These are phyloP conservation scores for Begonia loranthoides DNA, from an alignment of 306 rosid genomes.

Conservation along the genomic window DNA sequence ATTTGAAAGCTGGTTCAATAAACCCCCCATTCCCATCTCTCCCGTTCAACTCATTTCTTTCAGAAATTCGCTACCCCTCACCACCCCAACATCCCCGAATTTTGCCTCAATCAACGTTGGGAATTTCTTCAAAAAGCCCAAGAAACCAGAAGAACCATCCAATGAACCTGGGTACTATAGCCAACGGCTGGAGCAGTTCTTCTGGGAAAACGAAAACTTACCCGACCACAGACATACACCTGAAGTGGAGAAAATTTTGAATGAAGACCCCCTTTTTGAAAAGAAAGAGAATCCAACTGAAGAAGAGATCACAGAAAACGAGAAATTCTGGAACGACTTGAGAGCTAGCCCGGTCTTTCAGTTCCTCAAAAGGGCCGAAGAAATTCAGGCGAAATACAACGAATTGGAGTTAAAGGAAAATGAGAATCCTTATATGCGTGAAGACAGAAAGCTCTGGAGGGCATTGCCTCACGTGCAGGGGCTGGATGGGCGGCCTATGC, in stretches of 20 bases:
- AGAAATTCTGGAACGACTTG: conserved; percentile 30
- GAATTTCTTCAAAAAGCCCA: conserved; percentile 22
- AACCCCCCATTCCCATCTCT: conserved; percentile 49
- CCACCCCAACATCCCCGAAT: conserved; percentile 14
- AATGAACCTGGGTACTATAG: conserved; percentile 36
- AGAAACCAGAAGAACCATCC: conserved; percentile 19
- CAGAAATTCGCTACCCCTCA: conserved; percentile 17
- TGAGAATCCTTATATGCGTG: conserved; percentile 38
- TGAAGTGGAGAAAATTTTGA: conserved; percentile 55
- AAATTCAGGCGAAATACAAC: conserved; percentile 34
- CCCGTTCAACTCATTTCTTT: conserved; percentile 24
- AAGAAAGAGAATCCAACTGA: conserved; percentile 49
- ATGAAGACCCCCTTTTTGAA: conserved; percentile 23
- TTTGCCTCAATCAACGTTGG: conserved; percentile 56
- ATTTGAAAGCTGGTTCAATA: conserved; percentile 63
- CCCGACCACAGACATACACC: conserved; percentile 68
- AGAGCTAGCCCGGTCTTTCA: conserved; percentile 40
- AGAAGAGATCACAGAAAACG: conserved; percentile 43
- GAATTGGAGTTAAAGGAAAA: conserved; percentile 55
- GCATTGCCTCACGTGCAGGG: conserved; percentile 52
- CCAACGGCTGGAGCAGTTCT: conserved; percentile 42
- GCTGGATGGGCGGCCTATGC: conserved; percentile 81
- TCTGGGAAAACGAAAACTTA: conserved; percentile 46
- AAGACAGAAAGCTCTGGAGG: conserved; percentile 61
- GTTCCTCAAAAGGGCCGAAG: conserved; percentile 48